Percentiles rank a stretch among this genome's conserved stretches.
These are phyloP conservation scores for Schwanniomyces yamadae DNA, from an alignment of 805 yeast genomes.

Conservation along the genomic window DNA sequence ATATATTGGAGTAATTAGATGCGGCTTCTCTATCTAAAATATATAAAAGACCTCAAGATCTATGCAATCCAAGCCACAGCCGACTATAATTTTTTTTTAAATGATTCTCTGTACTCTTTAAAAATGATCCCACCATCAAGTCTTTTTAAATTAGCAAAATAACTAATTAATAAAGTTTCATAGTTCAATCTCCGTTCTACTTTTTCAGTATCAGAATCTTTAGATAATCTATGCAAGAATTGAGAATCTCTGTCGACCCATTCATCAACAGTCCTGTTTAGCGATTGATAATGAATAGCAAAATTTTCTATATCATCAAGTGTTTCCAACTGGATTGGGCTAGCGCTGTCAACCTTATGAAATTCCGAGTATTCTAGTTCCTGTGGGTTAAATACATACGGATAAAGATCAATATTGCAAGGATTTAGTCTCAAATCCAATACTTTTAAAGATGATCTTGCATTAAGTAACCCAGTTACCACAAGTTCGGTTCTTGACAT, in stretches of 20 bases:
- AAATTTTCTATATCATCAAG: conserved; percentile 55
- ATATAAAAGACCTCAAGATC: no score
- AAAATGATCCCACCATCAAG: conserved; percentile 36
- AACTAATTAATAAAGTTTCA: conserved; percentile 34
- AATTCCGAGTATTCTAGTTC: conserved; percentile 27
- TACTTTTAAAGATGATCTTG: conserved; percentile 32
- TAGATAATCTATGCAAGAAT: conserved; percentile 23
- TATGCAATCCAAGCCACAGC: no score
- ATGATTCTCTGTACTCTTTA: conserved; percentile 12
- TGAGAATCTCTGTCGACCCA: conserved; percentile 41
- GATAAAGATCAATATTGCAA: conserved; percentile 46
- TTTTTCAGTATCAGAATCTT: conserved; percentile 14
- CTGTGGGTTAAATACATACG: conserved; percentile 51
- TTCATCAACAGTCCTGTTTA: conserved; percentile 32
- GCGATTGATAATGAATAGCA: conserved; percentile 43
- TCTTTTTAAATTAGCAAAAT: conserved; percentile 29
- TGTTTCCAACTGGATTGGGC: conserved; percentile 44
- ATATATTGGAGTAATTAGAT: no score
- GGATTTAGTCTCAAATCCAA: conserved; percentile 53
- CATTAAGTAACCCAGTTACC: conserved; percentile 27
- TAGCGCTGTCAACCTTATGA: conserved; percentile 13
- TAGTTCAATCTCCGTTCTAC: conserved; percentile 29
- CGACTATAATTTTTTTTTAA: conserved; percentile 11
- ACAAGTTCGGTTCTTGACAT: conserved; percentile 33
- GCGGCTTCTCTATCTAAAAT: no score